Evolutionary conservation across 345 rosid genomes (phyloP), one percentile per base, ranked within the genome.

Genomic region (Rubroshorea leprosula): DNA sequence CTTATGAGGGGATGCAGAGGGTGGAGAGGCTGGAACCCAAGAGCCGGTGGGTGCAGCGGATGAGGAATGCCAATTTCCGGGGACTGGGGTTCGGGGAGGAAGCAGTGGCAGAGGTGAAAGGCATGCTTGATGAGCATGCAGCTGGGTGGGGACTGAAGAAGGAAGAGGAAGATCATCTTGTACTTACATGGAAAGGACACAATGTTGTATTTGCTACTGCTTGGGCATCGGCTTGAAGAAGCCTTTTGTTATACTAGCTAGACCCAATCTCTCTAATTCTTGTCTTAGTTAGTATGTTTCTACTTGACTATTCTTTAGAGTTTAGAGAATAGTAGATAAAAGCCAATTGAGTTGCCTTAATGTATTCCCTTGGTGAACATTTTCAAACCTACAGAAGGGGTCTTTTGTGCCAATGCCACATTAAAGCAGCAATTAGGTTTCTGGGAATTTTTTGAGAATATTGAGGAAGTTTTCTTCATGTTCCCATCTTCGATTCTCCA

Each of bases 181-280:
- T 89, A 23, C 83, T 92, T 25, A 92, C 96, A 49, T 92, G 95
- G 98, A 92, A 89, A 72, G 96, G 98, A 9, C 95, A 89, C 62
- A 83, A 84, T 71, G 98, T 82, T 67, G 93, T 84, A 19, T 92
- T 92, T 78, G 96, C 98, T 6, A 74, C 86, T 24, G 85, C 85
- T 68, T 91, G 96, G 96, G 41, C 5, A 35, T 8, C 41, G 1
- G 12, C 12, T 35, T 35, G 41, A 35, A 35, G 9, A n/a, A n/a
- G n/a, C n/a, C 41, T 35, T 35, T 35, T 35, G 3, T 3, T 29
- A 1, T 8, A 6, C 12, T 35, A 1, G 7, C 12, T 35, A 35
- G 41, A 4, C 12, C 1, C 41, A 6, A 13, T 2, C 5, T 13
- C 1, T 8, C 12, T 8, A 2, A 6, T 35, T 35, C 12, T 35